Evolutionary conservation across 2,329 filamentous ascomycete genomes (phyloP), one percentile per base, ranked within the genome.

Genomic region (Pseudodiploospora longispora): DNA sequence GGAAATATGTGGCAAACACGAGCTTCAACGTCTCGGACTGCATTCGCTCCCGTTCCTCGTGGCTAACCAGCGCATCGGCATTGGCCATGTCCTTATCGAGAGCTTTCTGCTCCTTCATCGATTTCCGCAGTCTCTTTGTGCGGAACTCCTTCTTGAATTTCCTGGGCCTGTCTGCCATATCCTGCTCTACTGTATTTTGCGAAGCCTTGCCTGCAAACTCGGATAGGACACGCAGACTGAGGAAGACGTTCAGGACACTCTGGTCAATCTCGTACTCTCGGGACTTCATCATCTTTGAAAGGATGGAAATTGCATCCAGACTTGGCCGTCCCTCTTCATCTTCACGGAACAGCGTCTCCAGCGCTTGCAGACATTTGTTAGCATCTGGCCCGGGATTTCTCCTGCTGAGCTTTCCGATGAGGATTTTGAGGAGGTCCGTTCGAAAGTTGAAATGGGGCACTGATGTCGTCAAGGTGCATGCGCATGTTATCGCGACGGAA

Each of bases 361-460:
- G 64, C 0, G 90, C 83, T 49, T 85, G 74, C 8, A 84, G 74
- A 54, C 87, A 94, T 61, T 87, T 90, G 50, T 76, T 63, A 52
- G 88, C 93, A 50, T 94, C 83, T 3, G 73, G 74, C 58, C 94
- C 87, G 1, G 87, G 67, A 43, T 75, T 77, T 53, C 81, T 79
- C 46, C 74, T 77, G 57, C 87, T 89, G 32, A 98, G 72, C 62
- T 93, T 93, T 53, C 82, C 81, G 27, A 95, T 82, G 10, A 98
- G 61, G 46, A 97, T 91, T 64, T 87, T 88, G 49, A 98, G 69
- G 42, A 98, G 71, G 42, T 98, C 91, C 40, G 75, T 77, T 35
- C 93, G 83, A 65, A 95, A 96, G 71, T 98, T 98, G 78, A 98
- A 98, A 68, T 98, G 94, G 4, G 93, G 87, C 1, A 96, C 89